phyloP scores from a whole-genome alignment of 2,329 filamentous ascomycete genomes.

The Colletotrichum siamense region DNA sequence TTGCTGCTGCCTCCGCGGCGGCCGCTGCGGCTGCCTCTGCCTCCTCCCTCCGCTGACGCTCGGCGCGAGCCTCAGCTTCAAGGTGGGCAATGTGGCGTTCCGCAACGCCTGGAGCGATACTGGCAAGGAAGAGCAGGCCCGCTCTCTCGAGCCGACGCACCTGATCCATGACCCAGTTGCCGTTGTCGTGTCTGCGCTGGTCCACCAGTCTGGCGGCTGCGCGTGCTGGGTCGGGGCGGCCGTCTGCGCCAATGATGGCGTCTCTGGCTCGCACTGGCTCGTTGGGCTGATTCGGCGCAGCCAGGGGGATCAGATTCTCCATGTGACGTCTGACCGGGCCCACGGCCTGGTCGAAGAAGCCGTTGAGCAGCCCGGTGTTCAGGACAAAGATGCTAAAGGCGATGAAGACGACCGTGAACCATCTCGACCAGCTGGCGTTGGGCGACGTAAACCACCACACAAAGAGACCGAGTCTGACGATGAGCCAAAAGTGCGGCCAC shows the following conservation, averaged over 20 bases:
- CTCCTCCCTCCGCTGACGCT: conserved; percentile 48
- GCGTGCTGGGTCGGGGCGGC: conserved; percentile 50
- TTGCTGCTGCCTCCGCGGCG: conserved; percentile 34
- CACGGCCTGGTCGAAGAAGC: conserved; percentile 59
- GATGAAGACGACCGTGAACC: conserved; percentile 59
- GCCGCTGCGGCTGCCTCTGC: conserved; percentile 44
- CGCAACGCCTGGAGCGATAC: conserved; percentile 69
- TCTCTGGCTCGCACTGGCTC: neutral
- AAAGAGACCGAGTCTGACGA: conserved; percentile 62
- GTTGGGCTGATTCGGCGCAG: conserved; percentile 39
- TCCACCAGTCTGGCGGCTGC: conserved; percentile 61
- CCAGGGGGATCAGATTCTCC: conserved; percentile 63
- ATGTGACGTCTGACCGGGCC: conserved; percentile 63
- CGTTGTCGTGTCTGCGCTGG: conserved; percentile 48
- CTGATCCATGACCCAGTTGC: conserved; percentile 54
- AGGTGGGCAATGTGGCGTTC: conserved; percentile 68
- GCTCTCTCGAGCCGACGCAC: conserved; percentile 63
- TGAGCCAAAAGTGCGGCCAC: conserved; percentile 69
- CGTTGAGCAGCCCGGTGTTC: conserved; percentile 65
- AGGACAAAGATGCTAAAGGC: conserved; percentile 62
- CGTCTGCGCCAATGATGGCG: conserved; percentile 25
- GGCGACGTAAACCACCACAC: conserved; percentile 70
- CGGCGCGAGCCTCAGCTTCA: conserved; percentile 55
- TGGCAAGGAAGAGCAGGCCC: conserved; percentile 68
- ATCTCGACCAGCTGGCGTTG: conserved; percentile 63